Evolutionary conservation across 2,329 filamentous ascomycete species (phyloP).

Genomic region (Calonectria leucothoes): DNA sequence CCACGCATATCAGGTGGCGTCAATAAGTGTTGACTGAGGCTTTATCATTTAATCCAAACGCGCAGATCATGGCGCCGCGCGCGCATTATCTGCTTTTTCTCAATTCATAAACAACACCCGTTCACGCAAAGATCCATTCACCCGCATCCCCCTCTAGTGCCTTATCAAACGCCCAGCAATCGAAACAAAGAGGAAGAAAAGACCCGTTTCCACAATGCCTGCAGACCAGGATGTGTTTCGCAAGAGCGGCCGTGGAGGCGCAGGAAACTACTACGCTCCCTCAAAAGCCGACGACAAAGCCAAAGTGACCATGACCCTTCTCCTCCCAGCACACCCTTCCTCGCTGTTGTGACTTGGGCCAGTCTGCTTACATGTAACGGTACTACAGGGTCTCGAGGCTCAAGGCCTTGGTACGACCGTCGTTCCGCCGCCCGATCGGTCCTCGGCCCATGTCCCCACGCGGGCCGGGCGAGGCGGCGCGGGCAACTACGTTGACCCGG

Average conservation of each 20-base stretch:
- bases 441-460: conserved; percentile 48
- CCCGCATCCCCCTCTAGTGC: background rate
- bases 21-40: background rate
- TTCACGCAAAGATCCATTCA: background rate
- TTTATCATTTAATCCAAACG: conserved; percentile 10
- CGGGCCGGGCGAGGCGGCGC: conserved; percentile 70
- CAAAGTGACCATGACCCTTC: conserved; percentile 38
- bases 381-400: conserved; percentile 52
- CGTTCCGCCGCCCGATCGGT: conserved; percentile 38
- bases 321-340: background rate
- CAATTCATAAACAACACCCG: conserved; percentile 10
- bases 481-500: conserved; percentile 66
- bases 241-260: conserved; percentile 70
- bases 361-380: conserved; percentile 17
- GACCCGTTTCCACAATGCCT: conserved; percentile 26
- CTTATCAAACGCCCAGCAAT: background rate
- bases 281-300: conserved; percentile 61
- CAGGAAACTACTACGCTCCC: conserved; percentile 70
- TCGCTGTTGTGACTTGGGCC: background rate
- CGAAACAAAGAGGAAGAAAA: background rate
- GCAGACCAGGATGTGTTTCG: conserved; percentile 57
- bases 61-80: conserved; percentile 5
- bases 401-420: conserved; percentile 44
- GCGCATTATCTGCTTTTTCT: background rate
- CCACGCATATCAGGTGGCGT: conserved; percentile 23